phyloP scores from a whole-genome alignment of 441 rosid genomes.

The Adansonia gregorii region DNA sequence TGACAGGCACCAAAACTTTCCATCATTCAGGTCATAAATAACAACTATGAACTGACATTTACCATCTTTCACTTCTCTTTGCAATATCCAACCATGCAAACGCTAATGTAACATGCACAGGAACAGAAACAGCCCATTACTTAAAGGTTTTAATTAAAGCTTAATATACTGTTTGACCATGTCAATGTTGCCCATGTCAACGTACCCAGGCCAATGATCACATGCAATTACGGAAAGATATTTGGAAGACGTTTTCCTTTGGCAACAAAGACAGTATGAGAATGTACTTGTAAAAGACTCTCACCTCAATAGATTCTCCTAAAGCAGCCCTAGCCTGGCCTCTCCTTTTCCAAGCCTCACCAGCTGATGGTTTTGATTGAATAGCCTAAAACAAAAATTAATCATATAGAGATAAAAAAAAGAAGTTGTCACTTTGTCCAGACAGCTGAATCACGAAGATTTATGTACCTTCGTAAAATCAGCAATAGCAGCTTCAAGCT shows the following conservation, averaged over 20 bases:
- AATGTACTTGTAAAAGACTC: constrained; percentile 6
- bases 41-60: constrained; percentile 9
- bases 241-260: constrained; percentile 8
- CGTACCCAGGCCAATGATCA: constrained; percentile 17
- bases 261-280: constrained; percentile 23
- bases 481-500: constrained; percentile 82
- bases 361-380: constrained; percentile 84
- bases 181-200: background rate
- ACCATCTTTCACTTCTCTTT: constrained; percentile 4
- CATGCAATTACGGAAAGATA: constrained; percentile 19
- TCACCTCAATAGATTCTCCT: constrained; percentile 86
- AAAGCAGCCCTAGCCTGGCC: constrained; percentile 99
- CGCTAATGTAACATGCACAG: constrained; percentile 4
- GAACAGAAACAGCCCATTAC: constrained; percentile 21
- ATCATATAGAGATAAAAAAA: constrained; percentile 25
- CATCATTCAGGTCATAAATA: constrained; percentile 22
- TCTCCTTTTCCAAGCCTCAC: constrained; percentile 99
- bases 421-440: constrained; percentile 21
- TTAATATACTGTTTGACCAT: constrained; percentile 9
- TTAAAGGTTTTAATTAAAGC: constrained; percentile 16
- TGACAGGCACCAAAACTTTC: background rate
- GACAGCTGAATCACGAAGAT: constrained; percentile 2
- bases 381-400: constrained; percentile 64
- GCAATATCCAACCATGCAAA: constrained; percentile 19
- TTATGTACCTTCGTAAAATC: constrained; percentile 87